Evolutionary conservation across 139 green algal species (phyloP).

Genomic region (Volvox africanus): DNA sequence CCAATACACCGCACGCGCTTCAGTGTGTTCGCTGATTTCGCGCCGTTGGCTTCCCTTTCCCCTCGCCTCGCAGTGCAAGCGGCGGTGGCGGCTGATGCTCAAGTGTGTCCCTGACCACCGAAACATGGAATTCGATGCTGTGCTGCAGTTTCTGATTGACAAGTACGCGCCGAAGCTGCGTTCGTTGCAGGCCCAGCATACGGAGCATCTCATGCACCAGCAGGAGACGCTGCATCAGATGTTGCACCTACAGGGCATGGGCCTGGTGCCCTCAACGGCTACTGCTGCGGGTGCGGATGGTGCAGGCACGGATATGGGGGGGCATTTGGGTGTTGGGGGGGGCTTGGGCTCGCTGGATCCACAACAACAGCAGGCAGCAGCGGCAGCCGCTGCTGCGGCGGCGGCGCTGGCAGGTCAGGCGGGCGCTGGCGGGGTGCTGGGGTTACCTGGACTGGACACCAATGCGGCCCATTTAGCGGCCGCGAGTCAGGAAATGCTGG

Average conservation of each 20-base stretch:
- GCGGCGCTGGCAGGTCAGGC: conserved; percentile 14
- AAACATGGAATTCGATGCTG: conserved; percentile 42
- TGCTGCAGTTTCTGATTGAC: conserved; percentile 24
- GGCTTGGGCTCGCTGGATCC: not conserved
- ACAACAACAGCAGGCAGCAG: conserved; percentile 21
- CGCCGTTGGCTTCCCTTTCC: no score
- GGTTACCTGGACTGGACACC: not conserved
- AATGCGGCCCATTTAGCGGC: not conserved
- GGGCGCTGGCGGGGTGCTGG: not conserved
- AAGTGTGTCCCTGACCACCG: conserved; percentile 52
- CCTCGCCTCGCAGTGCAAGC: conserved; percentile 53
- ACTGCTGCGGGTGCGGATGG: not conserved
- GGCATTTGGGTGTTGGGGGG: not conserved
- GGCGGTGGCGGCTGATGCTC: conserved; percentile 78
- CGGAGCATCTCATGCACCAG: conserved; percentile 13
- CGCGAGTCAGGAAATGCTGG: conserved; percentile 18
- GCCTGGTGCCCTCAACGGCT: not conserved
- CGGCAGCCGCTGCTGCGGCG: conserved; percentile 8
- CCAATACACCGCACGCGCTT: no score
- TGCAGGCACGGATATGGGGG: no score
- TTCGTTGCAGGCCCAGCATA: not conserved
- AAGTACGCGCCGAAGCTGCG: conserved; percentile 47
- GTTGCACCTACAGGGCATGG: conserved; percentile 34
- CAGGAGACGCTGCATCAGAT: conserved; percentile 16
- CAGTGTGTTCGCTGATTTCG: no score